phyloP scores from a whole-genome alignment of 2,329 filamentous ascomycete species.

The Coccinonectria pachysandricola region DNA sequence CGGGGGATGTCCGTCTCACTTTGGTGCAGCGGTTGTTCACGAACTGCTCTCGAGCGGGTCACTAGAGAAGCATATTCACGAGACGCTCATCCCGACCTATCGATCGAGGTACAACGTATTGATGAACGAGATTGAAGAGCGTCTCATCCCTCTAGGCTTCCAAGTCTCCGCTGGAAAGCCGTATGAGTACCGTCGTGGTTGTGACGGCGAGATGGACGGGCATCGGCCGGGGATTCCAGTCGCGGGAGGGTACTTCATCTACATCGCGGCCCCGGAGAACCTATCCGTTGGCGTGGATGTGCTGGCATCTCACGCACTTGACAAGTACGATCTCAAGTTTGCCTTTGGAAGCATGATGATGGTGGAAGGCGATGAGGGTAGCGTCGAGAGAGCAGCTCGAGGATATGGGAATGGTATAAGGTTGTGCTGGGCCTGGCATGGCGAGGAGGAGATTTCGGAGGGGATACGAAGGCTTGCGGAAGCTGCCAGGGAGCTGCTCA shows the following conservation, averaged over 20 bases:
- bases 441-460: constrained; percentile 1
- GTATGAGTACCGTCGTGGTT: too few relatives aligned
- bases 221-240: too few relatives aligned
- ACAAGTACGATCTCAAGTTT: background rate
- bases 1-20: constrained; percentile 2
- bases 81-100: constrained; percentile 12
- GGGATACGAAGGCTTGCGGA: constrained; percentile 1
- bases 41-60: constrained; percentile 10
- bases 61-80: constrained; percentile 11
- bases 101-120: constrained; percentile 9
- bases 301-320: too few relatives aligned
- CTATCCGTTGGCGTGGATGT: too few relatives aligned
- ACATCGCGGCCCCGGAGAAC: too few relatives aligned
- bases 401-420: constrained; percentile 1
- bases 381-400: background rate
- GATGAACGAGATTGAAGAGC: constrained; percentile 6
- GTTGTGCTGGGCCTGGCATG: constrained; percentile 3
- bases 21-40: constrained; percentile 2
- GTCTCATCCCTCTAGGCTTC: constrained; percentile 12
- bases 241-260: too few relatives aligned
- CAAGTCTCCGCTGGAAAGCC: constrained; percentile 6
- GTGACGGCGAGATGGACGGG: too few relatives aligned
- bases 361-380: background rate
- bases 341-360: constrained; percentile 1
- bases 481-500: too few relatives aligned